Conservation (phyloP, 352 stramenopile genomes). For the Thraustochytrium striatum region DNA sequence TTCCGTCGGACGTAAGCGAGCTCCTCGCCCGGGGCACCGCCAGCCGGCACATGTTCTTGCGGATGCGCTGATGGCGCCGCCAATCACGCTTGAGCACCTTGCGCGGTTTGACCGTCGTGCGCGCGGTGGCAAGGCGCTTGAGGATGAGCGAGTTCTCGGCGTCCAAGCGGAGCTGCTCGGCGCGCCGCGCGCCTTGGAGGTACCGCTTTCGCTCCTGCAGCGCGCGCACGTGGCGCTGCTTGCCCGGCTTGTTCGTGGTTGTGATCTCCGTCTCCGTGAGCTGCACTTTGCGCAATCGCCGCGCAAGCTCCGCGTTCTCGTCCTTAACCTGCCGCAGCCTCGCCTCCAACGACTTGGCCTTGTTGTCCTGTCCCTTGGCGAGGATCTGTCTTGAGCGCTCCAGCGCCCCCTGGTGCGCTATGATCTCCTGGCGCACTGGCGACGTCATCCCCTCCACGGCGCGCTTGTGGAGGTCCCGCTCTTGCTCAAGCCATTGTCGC, state of each 20-base stretch:
- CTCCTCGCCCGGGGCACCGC: too few species aligned
- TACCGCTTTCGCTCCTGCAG: background rate
- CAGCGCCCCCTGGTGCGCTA: background rate
- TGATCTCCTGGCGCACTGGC: background rate
- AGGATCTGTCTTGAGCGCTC: conserved; percentile 2
- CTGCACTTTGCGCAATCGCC: conserved; percentile 15
- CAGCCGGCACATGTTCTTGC: conserved; percentile 32
- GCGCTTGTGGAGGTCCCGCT: conserved; percentile 11
- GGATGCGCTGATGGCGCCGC: conserved; percentile 5
- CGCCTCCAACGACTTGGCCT: conserved; percentile 8
- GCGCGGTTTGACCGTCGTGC: background rate
- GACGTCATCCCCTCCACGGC: conserved; percentile 4
- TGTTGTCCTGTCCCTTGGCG: background rate
- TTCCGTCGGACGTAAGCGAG: too few species aligned
- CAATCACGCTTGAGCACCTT: background rate
- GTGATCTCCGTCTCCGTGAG: conserved; percentile 26
- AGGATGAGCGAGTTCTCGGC: conserved; percentile 16
- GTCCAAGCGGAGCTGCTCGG: background rate
- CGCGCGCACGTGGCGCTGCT: background rate
- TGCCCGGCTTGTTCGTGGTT: background rate
- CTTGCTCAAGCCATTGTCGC: conserved; percentile 19
- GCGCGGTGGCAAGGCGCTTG: background rate
- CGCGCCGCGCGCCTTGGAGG: background rate
- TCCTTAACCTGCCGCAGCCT: background rate
- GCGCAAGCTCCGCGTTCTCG: conserved; percentile 8